Percentiles rank a stretch among this genome's conserved stretches.
Evolutionary conservation across 192 early-diverging fungal species (phyloP).

Genomic region (Rhizophagus sp.): DNA sequence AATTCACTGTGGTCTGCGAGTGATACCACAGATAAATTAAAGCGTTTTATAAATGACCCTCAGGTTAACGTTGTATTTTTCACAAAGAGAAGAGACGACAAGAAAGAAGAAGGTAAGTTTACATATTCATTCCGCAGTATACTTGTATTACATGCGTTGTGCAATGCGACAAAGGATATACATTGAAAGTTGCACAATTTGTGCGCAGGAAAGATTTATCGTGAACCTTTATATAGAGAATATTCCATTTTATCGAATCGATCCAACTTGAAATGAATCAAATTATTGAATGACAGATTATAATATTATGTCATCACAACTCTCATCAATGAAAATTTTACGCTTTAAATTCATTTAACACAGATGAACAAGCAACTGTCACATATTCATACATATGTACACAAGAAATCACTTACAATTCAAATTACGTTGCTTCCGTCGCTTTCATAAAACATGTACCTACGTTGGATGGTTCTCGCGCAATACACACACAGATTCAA

Average conservation of each 20-base stretch:
- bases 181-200: background rate
- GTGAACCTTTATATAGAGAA: background rate
- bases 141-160: background rate
- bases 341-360: background rate
- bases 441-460: conserved; percentile 77
- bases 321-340: background rate
- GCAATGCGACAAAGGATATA: background rate
- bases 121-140: background rate
- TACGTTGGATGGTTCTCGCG: conserved; percentile 69
- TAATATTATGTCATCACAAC: background rate
- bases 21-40: conserved; percentile 73
- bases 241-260: background rate
- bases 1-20: conserved; percentile 60
- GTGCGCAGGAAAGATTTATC: background rate
- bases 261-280: background rate
- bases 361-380: conserved; percentile 18
- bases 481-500: conserved; percentile 82
- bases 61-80: conserved; percentile 74
- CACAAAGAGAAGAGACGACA: conserved; percentile 76
- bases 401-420: conserved; percentile 75
- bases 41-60: conserved; percentile 75
- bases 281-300: background rate
- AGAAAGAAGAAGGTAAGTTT: conserved; percentile 57
- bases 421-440: conserved; percentile 72
- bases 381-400: conserved; percentile 58